These are phyloP conservation scores for Cladochytrium replicatum DNA, from an alignment of 192 early-diverging fungal genomes.

Conservation along the genomic window DNA sequence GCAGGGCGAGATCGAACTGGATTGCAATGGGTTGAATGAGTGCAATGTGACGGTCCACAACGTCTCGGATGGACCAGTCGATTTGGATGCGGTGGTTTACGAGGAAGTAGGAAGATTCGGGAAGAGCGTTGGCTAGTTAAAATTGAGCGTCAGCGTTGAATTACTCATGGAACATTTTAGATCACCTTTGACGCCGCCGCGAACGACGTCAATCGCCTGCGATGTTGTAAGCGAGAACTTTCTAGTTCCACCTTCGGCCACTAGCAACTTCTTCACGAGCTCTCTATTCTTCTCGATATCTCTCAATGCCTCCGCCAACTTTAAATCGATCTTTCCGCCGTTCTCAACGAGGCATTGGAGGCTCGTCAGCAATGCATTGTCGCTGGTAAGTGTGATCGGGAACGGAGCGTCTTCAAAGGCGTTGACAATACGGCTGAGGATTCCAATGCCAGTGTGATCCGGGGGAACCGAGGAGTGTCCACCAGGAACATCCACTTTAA, in stretches of 20 bases:
- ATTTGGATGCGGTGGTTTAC: conserved; percentile 32
- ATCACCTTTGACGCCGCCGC: conserved; percentile 30
- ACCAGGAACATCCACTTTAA: conserved; percentile 19
- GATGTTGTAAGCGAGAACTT: conserved; percentile 25
- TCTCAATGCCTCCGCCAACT: conserved; percentile 10
- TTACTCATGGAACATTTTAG: not conserved
- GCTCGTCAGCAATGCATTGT: conserved; percentile 13
- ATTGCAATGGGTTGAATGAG: conserved; percentile 10
- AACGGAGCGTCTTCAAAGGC: conserved; percentile 16
- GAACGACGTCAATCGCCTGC: conserved; percentile 34
- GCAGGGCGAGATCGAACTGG: conserved; percentile 2
- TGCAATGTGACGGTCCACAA: conserved; percentile 7
- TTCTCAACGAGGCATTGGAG: conserved; percentile 17
- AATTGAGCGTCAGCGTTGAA: not conserved
- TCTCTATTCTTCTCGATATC: conserved; percentile 2
- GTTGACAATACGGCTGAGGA: conserved; percentile 10
- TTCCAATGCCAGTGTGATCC: conserved; percentile 27
- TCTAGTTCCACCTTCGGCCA: not conserved
- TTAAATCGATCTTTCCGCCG: conserved; percentile 9
- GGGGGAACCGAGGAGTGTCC: conserved; percentile 35
- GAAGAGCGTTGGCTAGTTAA: conserved; percentile 28
- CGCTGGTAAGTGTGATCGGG: conserved; percentile 5
- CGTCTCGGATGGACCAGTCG: conserved; percentile 3
- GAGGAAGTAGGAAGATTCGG: conserved; percentile 14
- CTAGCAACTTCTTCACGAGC: conserved; percentile 7